Evolutionary conservation across 2,329 filamentous ascomycete genomes (phyloP).

Genomic region (Plectosphaerella cucumerina): DNA sequence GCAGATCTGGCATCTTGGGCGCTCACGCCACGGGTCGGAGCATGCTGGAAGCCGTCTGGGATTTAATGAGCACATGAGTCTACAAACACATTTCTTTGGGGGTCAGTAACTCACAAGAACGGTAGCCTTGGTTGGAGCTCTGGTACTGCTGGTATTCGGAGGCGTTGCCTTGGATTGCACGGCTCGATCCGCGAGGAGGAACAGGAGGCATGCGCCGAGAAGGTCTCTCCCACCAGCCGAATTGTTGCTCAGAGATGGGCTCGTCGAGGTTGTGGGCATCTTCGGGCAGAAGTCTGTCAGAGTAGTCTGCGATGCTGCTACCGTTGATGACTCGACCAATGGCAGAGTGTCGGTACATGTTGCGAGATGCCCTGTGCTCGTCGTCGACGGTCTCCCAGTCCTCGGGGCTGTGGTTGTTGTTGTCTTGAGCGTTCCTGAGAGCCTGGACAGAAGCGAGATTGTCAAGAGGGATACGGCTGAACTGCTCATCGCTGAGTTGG

Average conservation of each 20-base stretch:
- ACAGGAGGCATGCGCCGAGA: too few species aligned
- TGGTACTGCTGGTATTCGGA: too few species aligned
- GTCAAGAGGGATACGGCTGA: neutral
- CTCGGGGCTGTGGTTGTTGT: neutral
- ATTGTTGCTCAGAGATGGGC: neutral
- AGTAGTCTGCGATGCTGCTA: slow-evolving; percentile 14
- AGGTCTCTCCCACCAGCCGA: slow-evolving; percentile 2
- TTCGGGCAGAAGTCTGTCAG: slow-evolving; percentile 4
- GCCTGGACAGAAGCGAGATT: neutral
- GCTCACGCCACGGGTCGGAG: too few species aligned
- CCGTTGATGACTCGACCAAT: slow-evolving; percentile 10
- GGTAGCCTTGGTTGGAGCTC: too few species aligned
- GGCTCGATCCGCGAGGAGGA: too few species aligned
- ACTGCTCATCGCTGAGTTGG: neutral
- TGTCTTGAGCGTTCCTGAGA: neutral
- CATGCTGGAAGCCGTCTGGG: too few species aligned
- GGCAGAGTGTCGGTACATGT: neutral
- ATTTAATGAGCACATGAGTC: too few species aligned
- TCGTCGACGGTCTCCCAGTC: slow-evolving; percentile 13
- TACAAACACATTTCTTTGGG: too few species aligned
- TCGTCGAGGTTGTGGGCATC: neutral
- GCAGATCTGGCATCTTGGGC: too few species aligned
- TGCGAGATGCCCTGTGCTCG: slow-evolving; percentile 1
- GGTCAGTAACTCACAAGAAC: too few species aligned
- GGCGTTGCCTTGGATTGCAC: too few species aligned